Evolutionary conservation across 208 protist genomes (phyloP), one percentile per base, ranked within the genome.

Genomic region (Wallacemonas rigidus): DNA sequence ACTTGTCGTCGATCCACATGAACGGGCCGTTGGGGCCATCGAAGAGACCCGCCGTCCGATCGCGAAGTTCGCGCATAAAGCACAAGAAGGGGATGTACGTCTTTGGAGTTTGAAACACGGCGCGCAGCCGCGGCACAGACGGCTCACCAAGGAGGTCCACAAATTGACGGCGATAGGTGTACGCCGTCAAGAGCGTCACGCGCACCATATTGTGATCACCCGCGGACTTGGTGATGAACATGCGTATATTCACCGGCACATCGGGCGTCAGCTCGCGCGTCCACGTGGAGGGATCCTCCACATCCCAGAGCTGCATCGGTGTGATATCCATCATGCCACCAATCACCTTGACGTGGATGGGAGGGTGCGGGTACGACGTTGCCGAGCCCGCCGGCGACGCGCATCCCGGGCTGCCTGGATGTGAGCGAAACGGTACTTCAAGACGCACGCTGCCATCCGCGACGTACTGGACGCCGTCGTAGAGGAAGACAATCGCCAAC

Each of bases 51-150:
- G 26, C 75, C 53, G 51, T 77, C 54, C 82, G 76, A 11, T 83
- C 82, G 2, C 88, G 79, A 72, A 93, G 71, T 67, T 93, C 88
- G 1, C 88, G 88, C 76, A 93, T 62, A 53, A 90, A 90, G 71
- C 88, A 93, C 56, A 93, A 65, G 62, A 90, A 88, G 2, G 88
- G 88, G 54, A 93, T 89, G 74, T 93, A 88, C 40, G 88, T 90
- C 77, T 88, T 88, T 53, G 85, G 74, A 61, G 64, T 75, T 26
- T 77, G 71, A 38, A 87, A 82, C 26, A 69, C 38, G 0, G 69
- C 48, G 11, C 64, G 58, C 61, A 87, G 64, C 6, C 75, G 47
- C 11, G 83, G 83, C 15, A 83, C 60, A 40, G 63, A 63, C 6
- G 76, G 57, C 11, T 87, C 61, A 2, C 77, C 77, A 47, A 82